Percentiles rank a stretch among this genome's conserved stretches.
These are phyloP conservation scores for Sarocladium brachiariae DNA, from an alignment of 2,329 filamentous ascomycete species.

Conservation along the genomic window DNA sequence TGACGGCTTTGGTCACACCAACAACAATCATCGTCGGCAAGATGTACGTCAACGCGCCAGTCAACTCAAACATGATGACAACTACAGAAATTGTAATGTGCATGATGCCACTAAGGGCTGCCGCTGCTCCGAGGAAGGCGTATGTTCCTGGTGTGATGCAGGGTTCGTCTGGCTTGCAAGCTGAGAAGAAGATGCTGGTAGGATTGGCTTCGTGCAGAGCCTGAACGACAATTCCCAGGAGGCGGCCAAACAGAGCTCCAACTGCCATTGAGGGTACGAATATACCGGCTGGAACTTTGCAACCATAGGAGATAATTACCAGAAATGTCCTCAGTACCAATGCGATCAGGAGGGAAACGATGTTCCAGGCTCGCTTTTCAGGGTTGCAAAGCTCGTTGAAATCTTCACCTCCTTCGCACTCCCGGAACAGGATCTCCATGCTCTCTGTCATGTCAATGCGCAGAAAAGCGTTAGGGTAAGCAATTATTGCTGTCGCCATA, in stretches of 20 bases:
- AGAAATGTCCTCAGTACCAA: slow-evolving; percentile 75
- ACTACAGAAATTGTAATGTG: slow-evolving; percentile 95
- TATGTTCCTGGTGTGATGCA: slow-evolving; percentile 98
- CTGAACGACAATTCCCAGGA: slow-evolving; percentile 91
- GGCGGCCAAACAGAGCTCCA: slow-evolving; percentile 86
- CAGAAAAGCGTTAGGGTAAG: slow-evolving; percentile 92
- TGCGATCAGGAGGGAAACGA: slow-evolving; percentile 69
- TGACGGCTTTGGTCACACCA: slow-evolving; percentile 89
- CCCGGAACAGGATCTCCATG: slow-evolving; percentile 95
- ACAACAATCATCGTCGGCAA: slow-evolving; percentile 98
- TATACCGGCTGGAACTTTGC: slow-evolving; percentile 95
- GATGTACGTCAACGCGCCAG: slow-evolving; percentile 94
- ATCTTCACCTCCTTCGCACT: slow-evolving; percentile 83
- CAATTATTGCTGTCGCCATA: slow-evolving; percentile 78
- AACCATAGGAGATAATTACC: slow-evolving; percentile 94
- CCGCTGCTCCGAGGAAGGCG: slow-evolving; percentile 87
- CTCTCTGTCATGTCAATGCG: slow-evolving; percentile 98
- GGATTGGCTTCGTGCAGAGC: slow-evolving; percentile 81
- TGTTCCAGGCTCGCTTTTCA: slow-evolving; percentile 68
- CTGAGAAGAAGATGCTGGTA: slow-evolving; percentile 73
- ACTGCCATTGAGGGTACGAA: slow-evolving; percentile 98
- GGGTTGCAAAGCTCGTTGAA: slow-evolving; percentile 84
- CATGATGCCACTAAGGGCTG: slow-evolving; percentile 93
- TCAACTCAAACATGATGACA: slow-evolving; percentile 99
- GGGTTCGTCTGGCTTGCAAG: slow-evolving; percentile 83